A percentile compares a stretch with the other conserved stretches of the same genome.
Evolutionary conservation across 768 basidiomycete genomes (phyloP).

Genomic region (Trametes meyenii): DNA sequence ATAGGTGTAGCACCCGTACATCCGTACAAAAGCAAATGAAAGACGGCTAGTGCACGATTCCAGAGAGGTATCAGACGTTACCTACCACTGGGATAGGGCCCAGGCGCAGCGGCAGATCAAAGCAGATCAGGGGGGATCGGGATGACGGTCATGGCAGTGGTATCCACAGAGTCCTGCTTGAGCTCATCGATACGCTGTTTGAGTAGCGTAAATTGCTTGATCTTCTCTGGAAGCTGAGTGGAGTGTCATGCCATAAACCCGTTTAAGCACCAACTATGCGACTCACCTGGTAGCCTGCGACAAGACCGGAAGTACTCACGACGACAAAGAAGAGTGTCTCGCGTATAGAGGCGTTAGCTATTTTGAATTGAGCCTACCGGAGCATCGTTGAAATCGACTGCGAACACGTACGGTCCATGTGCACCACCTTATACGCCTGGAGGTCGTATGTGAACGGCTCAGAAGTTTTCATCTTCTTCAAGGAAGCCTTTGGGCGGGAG

Average conservation of each 20-base stretch:
- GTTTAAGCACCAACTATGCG: neutral
- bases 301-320: constrained; percentile 76
- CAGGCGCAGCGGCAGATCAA: neutral
- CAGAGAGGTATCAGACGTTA: neutral
- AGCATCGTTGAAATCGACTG: too few species aligned
- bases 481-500: neutral
- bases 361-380: neutral
- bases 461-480: constrained; percentile 11
- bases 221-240: constrained; percentile 49
- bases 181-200: constrained; percentile 34
- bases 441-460: constrained; percentile 41
- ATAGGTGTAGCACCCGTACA: neutral
- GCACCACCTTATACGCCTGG: constrained; percentile 53
- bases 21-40: neutral
- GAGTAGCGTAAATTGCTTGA: constrained; percentile 43
- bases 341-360: constrained; percentile 9
- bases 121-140: constrained; percentile 4
- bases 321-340: constrained; percentile 78
- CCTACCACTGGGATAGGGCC: neutral
- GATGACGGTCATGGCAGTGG: constrained; percentile 20
- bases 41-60: neutral
- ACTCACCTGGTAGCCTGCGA: constrained; percentile 70
- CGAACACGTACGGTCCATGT: constrained; percentile 29
- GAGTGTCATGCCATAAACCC: neutral
- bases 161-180: constrained; percentile 26